A percentile compares a stretch with the other conserved stretches of the same genome.
phyloP scores from a whole-genome alignment of 495 filamentous ascomycete genomes.

The Schizothecium vesticola region DNA sequence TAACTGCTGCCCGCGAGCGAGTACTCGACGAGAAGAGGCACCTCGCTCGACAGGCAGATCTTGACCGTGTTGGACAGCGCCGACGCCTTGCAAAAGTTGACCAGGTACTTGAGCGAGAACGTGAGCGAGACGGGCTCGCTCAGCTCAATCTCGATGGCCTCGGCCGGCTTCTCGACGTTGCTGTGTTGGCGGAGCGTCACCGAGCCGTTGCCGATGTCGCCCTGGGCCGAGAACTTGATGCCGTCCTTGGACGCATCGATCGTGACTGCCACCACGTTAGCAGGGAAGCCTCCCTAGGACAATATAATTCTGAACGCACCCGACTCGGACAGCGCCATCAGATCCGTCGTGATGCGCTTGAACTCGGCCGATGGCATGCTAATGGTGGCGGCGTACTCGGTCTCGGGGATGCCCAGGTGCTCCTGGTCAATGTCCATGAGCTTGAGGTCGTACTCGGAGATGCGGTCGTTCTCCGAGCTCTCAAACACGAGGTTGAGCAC shows the following conservation, averaged over 20 bases:
- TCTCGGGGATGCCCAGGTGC: conserved; percentile 97
- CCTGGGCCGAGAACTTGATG: conserved; percentile 88
- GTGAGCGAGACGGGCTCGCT: conserved; percentile 91
- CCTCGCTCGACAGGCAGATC: conserved; percentile 90
- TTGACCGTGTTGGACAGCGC: conserved; percentile 76
- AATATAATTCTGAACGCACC: conserved; percentile 54
- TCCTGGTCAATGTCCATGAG: conserved; percentile 99
- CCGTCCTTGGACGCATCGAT: conserved; percentile 98
- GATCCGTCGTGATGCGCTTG: conserved; percentile 86
- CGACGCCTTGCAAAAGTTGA: conserved; percentile 99
- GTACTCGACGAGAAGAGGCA: conserved; percentile 94
- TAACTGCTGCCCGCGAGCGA: conserved; percentile 74
- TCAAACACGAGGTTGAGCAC: conserved; percentile 94
- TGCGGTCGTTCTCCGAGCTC: conserved; percentile 76
- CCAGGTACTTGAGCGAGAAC: conserved; percentile 98
- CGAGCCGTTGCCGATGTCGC: conserved; percentile 92
- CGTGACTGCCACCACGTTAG: conserved; percentile 54
- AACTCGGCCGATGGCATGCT: conserved; percentile 88
- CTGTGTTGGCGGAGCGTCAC: conserved; percentile 86
- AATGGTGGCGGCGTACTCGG: conserved; percentile 90
- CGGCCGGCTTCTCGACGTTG: conserved; percentile 84
- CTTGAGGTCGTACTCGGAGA: conserved; percentile 99
- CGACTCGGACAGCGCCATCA: conserved; percentile 88
- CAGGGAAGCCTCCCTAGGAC: not conserved
- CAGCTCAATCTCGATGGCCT: conserved; percentile 83